Conservation (phyloP, 257 asterid genomes). For the Rehmannia glutinosa region DNA sequence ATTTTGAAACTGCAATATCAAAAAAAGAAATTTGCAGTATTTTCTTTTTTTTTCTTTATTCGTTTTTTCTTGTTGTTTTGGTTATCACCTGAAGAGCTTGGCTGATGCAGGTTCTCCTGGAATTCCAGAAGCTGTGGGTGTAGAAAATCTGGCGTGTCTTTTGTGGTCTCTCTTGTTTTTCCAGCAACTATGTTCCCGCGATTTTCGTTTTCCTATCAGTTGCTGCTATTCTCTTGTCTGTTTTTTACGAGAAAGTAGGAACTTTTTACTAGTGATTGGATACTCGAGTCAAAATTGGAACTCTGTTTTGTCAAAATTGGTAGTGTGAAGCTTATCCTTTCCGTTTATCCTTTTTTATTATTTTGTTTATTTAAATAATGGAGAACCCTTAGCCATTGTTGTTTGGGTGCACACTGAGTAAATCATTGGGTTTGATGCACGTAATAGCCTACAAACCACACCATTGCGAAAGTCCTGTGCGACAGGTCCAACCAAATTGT, state of each 20-base stretch:
- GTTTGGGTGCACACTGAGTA: too few relatives aligned
- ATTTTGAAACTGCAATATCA: neutral
- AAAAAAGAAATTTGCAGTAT: neutral
- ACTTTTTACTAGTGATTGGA: neutral
- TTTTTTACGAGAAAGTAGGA: slow-evolving; percentile 10
- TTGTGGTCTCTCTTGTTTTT: slow-evolving; percentile 7
- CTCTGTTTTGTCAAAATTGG: too few relatives aligned
- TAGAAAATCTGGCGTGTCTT: slow-evolving; percentile 39
- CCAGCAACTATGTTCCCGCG: slow-evolving; percentile 22
- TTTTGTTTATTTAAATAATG: too few relatives aligned
- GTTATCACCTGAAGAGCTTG: slow-evolving; percentile 35
- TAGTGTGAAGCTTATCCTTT: too few relatives aligned
- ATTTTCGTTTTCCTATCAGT: slow-evolving; percentile 24
- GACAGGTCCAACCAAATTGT: too few relatives aligned
- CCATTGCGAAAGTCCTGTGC: too few relatives aligned
- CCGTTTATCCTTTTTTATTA: too few relatives aligned
- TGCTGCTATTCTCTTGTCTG: neutral
- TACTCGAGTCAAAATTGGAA: too few relatives aligned
- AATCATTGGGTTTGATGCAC: too few relatives aligned
- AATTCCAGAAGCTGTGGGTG: slow-evolving; percentile 23
- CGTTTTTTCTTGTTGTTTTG: neutral
- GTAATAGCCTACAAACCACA: too few relatives aligned
- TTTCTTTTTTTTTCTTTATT: neutral
- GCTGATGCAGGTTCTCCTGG: slow-evolving; percentile 13
- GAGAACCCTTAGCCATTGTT: too few relatives aligned